Percentiles rank a stretch among this genome's conserved stretches.
These are phyloP conservation scores for Chalara sp. DNA, from an alignment of 2,329 filamentous ascomycete genomes.

Conservation along the genomic window DNA sequence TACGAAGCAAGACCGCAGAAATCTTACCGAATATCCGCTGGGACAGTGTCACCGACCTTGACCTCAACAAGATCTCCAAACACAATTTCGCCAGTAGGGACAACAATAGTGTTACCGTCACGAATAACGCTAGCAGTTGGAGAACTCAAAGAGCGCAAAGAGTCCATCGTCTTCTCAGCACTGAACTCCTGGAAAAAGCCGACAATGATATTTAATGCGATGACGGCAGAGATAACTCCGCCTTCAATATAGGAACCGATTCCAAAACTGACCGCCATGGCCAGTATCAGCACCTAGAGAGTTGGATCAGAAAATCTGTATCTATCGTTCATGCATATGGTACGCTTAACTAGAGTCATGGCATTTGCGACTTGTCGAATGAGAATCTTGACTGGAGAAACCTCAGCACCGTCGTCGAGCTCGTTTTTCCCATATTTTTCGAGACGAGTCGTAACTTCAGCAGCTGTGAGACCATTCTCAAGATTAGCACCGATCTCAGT, in stretches of 20 bases:
- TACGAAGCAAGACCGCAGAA: not conserved
- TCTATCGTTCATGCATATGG: not conserved
- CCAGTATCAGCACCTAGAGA: conserved; percentile 44
- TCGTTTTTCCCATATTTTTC: conserved; percentile 55
- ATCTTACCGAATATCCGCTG: conserved; percentile 32
- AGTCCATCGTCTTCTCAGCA: conserved; percentile 48
- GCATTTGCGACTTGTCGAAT: conserved; percentile 62
- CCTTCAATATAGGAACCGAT: conserved; percentile 55
- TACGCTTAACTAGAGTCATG: conserved; percentile 48
- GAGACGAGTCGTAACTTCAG: conserved; percentile 47
- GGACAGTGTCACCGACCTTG: conserved; percentile 39
- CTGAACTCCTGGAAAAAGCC: conserved; percentile 48
- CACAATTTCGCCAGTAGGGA: conserved; percentile 47
- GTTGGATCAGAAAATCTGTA: conserved; percentile 24
- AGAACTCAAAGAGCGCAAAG: conserved; percentile 40
- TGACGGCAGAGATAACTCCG: conserved; percentile 50
- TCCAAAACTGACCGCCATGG: conserved; percentile 50
- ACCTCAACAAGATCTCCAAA: conserved; percentile 52
- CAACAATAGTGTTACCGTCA: conserved; percentile 39
- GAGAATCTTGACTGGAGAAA: conserved; percentile 56
- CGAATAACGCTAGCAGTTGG: conserved; percentile 44
- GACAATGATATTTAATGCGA: conserved; percentile 50
- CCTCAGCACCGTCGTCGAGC: conserved; percentile 52
- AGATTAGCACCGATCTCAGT: conserved; percentile 48
- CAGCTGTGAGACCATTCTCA: conserved; percentile 48